phyloP scores from a whole-genome alignment of 148 eudicot genomes.

The Selenicereus undatus region DNA sequence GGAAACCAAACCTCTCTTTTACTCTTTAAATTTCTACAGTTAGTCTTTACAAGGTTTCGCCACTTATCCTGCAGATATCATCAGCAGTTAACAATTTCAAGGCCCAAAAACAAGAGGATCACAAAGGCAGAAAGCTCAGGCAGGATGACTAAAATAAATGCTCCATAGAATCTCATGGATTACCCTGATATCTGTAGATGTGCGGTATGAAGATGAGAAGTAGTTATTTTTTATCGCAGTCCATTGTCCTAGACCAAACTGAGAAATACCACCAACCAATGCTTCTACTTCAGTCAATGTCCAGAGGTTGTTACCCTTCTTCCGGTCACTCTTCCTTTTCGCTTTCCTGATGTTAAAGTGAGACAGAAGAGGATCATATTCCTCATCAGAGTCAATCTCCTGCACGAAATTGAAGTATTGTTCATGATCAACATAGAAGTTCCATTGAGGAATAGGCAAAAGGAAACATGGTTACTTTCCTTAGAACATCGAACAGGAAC shows the following conservation, averaged over 20 bases:
- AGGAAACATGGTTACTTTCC: background rate
- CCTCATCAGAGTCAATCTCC: conserved; percentile 37
- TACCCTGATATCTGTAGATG: conserved; percentile 73
- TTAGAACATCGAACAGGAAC: background rate
- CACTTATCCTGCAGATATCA: conserved; percentile 62
- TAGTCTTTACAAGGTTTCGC: conserved; percentile 67
- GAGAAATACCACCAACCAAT: conserved; percentile 59
- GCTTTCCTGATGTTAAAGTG: conserved; percentile 4
- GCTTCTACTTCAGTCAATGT: conserved; percentile 53
- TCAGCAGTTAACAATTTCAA: conserved; percentile 3
- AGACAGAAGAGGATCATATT: conserved; percentile 31
- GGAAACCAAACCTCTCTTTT: conserved; percentile 36
- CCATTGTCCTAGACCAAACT: conserved; percentile 69
- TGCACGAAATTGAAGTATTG: conserved; percentile 19
- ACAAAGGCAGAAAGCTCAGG: background rate
- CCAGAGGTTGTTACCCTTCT: conserved; percentile 51
- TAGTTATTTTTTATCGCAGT: conserved; percentile 42
- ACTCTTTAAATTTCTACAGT: conserved; percentile 28
- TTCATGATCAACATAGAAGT: background rate
- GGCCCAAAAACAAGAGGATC: background rate
- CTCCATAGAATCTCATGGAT: background rate
- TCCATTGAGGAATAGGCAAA: background rate
- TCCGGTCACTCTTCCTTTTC: conserved; percentile 20
- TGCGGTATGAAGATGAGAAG: conserved; percentile 46
- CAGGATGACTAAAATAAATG: background rate